A percentile compares a stretch with the other conserved stretches of the same genome.
Conservation (phyloP, 2,329 filamentous ascomycete genomes). For the Colletotrichum sp. region DNA sequence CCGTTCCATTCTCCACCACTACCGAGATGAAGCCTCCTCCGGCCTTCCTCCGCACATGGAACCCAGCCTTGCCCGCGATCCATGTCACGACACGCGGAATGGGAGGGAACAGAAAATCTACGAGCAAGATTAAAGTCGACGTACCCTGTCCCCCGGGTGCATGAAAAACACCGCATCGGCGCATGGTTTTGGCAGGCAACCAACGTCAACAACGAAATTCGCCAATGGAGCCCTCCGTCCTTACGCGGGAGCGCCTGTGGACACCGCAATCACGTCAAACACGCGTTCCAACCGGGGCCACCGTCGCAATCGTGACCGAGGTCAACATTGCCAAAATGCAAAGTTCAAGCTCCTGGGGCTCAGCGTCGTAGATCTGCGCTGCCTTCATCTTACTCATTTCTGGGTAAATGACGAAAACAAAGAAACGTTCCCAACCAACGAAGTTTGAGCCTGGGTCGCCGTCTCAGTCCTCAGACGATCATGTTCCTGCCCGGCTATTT, state of each 20-base stretch:
- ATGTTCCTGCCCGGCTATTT: not conserved
- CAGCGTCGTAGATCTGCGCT: not conserved
- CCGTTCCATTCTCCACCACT: slow-evolving; percentile 1
- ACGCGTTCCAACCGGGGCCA: not conserved
- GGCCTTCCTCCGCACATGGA: not conserved
- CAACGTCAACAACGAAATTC: not conserved
- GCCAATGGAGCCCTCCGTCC: not conserved
- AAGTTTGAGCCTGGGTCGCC: not conserved
- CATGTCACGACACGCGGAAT: slow-evolving; percentile 8
- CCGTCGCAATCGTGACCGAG: not conserved
- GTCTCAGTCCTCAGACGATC: not conserved
- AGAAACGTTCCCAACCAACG: not conserved
- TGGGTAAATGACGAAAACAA: not conserved
- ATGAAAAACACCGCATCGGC: not conserved
- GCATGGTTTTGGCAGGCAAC: not conserved
- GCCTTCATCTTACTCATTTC: slow-evolving; percentile 4
- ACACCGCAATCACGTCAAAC: not conserved
- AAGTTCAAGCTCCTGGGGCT: not conserved
- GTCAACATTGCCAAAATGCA: not conserved
- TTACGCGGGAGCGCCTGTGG: not conserved
- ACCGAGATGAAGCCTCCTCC: not conserved
- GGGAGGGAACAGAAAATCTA: not conserved
- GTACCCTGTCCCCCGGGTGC: not conserved
- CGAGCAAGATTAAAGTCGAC: not conserved
- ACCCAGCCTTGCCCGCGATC: slow-evolving; percentile 4